Conservation (phyloP, 768 basidiomycete genomes). For the Kwoniella dendrophila region DNA sequence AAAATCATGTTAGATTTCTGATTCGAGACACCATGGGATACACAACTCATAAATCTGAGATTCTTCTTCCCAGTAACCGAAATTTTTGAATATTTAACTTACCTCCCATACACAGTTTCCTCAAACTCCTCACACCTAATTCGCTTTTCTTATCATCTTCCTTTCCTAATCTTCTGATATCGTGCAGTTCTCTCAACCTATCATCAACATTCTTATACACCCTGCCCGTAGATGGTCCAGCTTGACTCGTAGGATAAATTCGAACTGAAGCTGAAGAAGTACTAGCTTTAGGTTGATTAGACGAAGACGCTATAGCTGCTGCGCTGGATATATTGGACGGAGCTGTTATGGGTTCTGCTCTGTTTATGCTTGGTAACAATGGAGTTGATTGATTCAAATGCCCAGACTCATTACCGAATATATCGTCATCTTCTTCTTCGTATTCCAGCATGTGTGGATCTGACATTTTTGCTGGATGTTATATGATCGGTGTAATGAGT, state of each 20-base stretch:
- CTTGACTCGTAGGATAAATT: background rate
- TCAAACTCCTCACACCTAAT: conserved; percentile 29
- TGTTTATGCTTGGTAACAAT: background rate
- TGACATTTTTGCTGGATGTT: too few relatives aligned
- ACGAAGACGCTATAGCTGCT: conserved; percentile 1
- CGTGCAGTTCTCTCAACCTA: conserved; percentile 24
- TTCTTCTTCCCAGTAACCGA: too few relatives aligned
- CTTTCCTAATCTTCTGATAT: conserved; percentile 10
- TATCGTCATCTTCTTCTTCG: conserved; percentile 38
- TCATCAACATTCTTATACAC: conserved; percentile 12
- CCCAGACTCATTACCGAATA: conserved; percentile 41
- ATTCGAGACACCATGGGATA: too few relatives aligned
- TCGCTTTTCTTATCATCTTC: background rate
- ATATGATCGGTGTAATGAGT: too few relatives aligned
- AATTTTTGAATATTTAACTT: conserved; percentile 4
- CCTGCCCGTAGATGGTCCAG: conserved; percentile 11
- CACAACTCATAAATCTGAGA: too few relatives aligned
- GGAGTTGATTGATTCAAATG: conserved; percentile 17
- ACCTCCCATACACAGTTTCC: conserved; percentile 30
- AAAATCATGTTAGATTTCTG: too few relatives aligned
- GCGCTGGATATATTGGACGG: background rate
- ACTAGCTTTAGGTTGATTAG: too few relatives aligned
- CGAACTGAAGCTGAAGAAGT: background rate
- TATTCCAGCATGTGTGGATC: conserved; percentile 29
- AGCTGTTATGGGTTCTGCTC: background rate